Evolutionary conservation across 2,329 filamentous ascomycete genomes (phyloP).

Genomic region (Alternaria incomplexa): DNA sequence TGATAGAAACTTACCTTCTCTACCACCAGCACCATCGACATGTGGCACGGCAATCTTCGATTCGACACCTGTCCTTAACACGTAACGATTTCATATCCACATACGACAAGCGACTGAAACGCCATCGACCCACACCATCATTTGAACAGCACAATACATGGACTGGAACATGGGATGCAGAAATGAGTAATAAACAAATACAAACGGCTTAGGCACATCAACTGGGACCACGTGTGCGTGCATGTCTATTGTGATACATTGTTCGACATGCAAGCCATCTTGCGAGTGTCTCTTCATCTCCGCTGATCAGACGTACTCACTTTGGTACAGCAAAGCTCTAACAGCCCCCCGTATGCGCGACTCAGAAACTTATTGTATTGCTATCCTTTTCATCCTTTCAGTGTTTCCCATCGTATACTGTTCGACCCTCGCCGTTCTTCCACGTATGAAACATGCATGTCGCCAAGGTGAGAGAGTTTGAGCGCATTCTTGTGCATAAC

Average conservation of each 20-base stretch:
- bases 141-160: neutral
- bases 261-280: neutral
- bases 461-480: neutral
- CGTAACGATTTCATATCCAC: neutral
- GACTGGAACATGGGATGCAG: neutral
- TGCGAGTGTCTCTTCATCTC: neutral
- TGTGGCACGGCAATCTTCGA: neutral
- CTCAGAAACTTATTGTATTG: neutral
- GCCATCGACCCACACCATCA: neutral
- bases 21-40: neutral
- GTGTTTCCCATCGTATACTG: neutral
- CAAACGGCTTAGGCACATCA: neutral
- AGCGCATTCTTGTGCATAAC: neutral
- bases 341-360: neutral
- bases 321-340: neutral
- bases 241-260: neutral
- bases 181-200: neutral
- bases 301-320: neutral
- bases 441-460: neutral
- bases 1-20: neutral
- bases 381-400: neutral
- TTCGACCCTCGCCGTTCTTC: neutral
- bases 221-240: neutral
- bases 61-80: constrained; percentile 6
- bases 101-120: constrained; percentile 1